Conservation (phyloP, 2,329 filamentous ascomycete genomes). For the Hypoxylon sp. region DNA sequence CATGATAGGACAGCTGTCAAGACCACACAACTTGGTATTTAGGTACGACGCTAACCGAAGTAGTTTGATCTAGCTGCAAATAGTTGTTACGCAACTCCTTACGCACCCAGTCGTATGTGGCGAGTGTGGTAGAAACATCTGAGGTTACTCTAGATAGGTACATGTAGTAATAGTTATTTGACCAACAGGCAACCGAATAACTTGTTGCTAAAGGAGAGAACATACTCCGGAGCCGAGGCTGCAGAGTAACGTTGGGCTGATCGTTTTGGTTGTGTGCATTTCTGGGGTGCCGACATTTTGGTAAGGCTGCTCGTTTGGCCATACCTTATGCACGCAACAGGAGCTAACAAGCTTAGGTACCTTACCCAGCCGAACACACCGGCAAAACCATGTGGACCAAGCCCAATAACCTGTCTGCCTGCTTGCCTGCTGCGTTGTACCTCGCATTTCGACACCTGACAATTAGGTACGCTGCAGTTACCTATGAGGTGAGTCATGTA, state of each 20-base stretch:
- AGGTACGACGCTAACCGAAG: slow-evolving; percentile 16
- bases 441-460: slow-evolving; percentile 13
- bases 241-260: slow-evolving; percentile 34
- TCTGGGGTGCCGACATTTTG: slow-evolving; percentile 30
- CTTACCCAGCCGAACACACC: slow-evolving; percentile 34
- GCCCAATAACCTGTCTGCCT: slow-evolving; percentile 18
- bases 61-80: slow-evolving; percentile 2
- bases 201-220: slow-evolving; percentile 1
- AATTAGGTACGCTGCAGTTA: too few species aligned
- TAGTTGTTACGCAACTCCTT: slow-evolving; percentile 4
- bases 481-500: too few species aligned
- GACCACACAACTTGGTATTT: slow-evolving; percentile 4
- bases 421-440: slow-evolving; percentile 17
- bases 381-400: slow-evolving; percentile 29
- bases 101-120: not conserved
- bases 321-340: slow-evolving; percentile 34
- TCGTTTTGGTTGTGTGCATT: slow-evolving; percentile 21
- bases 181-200: slow-evolving; percentile 1
- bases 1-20: slow-evolving; percentile 18
- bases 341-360: slow-evolving; percentile 34
- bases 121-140: too few species aligned
- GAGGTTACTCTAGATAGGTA: not conserved
- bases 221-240: slow-evolving; percentile 13
- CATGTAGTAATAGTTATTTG: not conserved
- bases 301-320: slow-evolving; percentile 34